Conservation (phyloP, 2,329 filamentous ascomycete genomes). For the Phyllosticta citribraziliensis region DNA sequence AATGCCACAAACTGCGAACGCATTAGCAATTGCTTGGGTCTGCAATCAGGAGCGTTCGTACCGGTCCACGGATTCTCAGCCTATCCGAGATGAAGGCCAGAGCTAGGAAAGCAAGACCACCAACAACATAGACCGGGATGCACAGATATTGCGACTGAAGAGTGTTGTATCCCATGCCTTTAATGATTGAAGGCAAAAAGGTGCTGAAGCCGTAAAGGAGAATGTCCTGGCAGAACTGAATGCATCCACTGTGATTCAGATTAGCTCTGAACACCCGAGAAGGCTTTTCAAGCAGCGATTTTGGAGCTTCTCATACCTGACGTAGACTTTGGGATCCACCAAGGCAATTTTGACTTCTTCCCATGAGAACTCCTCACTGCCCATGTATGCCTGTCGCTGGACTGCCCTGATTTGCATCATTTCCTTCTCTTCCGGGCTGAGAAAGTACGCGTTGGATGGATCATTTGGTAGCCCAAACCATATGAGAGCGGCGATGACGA, state of each 20-base stretch:
- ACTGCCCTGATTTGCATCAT: conserved; percentile 41
- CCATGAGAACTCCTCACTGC: conserved; percentile 42
- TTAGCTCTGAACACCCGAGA: not conserved
- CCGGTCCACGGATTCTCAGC: conserved; percentile 15
- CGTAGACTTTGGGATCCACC: conserved; percentile 42
- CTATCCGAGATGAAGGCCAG: conserved; percentile 41
- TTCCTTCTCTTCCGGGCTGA: conserved; percentile 38
- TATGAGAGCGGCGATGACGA: conserved; percentile 21
- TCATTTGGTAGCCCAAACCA: conserved; percentile 41
- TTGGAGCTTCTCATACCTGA: conserved; percentile 17
- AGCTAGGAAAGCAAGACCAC: conserved; percentile 36
- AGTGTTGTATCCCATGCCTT: conserved; percentile 42
- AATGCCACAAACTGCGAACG: conserved; percentile 9
- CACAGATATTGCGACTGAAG: conserved; percentile 45
- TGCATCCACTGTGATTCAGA: conserved; percentile 24
- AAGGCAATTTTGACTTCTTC: conserved; percentile 39
- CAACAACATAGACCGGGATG: conserved; percentile 47
- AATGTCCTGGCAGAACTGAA: conserved; percentile 45
- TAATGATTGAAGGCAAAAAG: conserved; percentile 48
- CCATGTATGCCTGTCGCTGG: conserved; percentile 40
- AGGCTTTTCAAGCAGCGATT: not conserved
- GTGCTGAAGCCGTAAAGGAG: conserved; percentile 49
- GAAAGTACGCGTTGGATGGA: conserved; percentile 39
- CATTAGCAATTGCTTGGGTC: not conserved
- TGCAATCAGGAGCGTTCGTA: not conserved